Conservation (phyloP, 139 green algal genomes). For the Pleodorina starrii region DNA sequence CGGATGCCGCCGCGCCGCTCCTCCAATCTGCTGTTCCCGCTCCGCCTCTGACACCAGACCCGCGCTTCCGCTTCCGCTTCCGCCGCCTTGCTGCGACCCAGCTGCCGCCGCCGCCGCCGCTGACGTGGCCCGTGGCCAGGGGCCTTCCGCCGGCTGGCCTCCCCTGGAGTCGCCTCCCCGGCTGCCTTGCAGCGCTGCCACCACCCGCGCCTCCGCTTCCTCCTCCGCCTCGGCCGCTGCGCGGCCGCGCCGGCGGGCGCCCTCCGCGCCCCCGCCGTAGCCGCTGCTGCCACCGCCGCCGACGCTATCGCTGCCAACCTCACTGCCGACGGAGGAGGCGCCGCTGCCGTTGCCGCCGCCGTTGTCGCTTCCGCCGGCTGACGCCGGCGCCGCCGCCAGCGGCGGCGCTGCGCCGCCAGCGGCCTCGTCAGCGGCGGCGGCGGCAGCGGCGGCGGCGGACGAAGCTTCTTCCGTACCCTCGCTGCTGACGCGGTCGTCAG, state of each 20-base stretch:
- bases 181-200: no score
- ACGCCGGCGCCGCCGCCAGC: not conserved
- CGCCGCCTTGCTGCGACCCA: not conserved
- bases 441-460: not conserved
- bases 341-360: not conserved
- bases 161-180: no score
- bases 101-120: no score
- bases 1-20: not conserved
- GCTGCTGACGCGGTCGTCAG: not conserved
- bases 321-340: not conserved
- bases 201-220: no score
- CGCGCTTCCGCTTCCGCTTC: no score
- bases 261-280: not conserved
- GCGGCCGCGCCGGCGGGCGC: no score
- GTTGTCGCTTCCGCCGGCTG: not conserved
- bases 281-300: not conserved
- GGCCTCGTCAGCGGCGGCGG: not conserved
- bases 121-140: not conserved
- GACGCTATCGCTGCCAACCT: not conserved
- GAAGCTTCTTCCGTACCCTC: not conserved
- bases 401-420: no score
- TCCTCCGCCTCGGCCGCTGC: no score
- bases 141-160: no score
- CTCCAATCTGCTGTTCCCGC: not conserved
- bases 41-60: not conserved